A percentile compares a stretch with the other conserved stretches of the same genome.
Conservation (phyloP, 1,139 yeast species). For the Zygoascus sp. region DNA sequence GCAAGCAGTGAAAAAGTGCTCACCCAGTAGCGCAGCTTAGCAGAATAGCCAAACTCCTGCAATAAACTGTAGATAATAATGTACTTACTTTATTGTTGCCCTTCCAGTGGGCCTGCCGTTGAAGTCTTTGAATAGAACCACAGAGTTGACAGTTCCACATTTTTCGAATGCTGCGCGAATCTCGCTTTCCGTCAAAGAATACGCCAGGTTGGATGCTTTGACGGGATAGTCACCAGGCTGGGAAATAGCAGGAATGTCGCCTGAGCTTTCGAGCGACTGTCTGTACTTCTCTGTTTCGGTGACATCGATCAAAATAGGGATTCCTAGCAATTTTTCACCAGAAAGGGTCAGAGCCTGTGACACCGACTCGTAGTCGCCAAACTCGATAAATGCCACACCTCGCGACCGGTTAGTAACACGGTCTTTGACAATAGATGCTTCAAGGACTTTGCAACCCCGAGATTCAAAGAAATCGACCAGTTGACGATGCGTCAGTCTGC, state of each 20-base stretch:
- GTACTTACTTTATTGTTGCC: constrained; percentile 28
- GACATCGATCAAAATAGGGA: constrained; percentile 36
- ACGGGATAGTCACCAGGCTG: constrained; percentile 9
- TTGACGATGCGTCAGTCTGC: constrained; percentile 33
- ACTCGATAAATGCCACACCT: constrained; percentile 40
- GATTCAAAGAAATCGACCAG: constrained; percentile 35
- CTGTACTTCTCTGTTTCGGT: constrained; percentile 38
- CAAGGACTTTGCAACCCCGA: constrained; percentile 34
- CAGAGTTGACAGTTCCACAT: constrained; percentile 34
- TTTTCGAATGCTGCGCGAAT: constrained; percentile 33
- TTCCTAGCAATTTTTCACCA: constrained; percentile 36
- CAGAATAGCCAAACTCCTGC: too few relatives aligned
- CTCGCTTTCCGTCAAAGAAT: constrained; percentile 34
- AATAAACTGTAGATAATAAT: too few relatives aligned
- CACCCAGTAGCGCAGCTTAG: too few relatives aligned
- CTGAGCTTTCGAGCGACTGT: constrained; percentile 27
- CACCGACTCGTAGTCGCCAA: constrained; percentile 32
- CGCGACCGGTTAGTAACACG: constrained; percentile 35
- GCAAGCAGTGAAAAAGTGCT: too few relatives aligned
- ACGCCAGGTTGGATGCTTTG: constrained; percentile 34
- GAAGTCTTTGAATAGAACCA: constrained; percentile 32
- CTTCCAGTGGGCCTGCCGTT: constrained; percentile 36
- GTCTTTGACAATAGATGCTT: constrained; percentile 39
- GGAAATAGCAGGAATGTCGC: constrained; percentile 7
- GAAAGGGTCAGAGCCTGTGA: constrained; percentile 34